Evolutionary conservation across 163 green algal species (phyloP), one percentile per base, ranked within the genome.

Genomic region (Scenedesmus sp.): DNA sequence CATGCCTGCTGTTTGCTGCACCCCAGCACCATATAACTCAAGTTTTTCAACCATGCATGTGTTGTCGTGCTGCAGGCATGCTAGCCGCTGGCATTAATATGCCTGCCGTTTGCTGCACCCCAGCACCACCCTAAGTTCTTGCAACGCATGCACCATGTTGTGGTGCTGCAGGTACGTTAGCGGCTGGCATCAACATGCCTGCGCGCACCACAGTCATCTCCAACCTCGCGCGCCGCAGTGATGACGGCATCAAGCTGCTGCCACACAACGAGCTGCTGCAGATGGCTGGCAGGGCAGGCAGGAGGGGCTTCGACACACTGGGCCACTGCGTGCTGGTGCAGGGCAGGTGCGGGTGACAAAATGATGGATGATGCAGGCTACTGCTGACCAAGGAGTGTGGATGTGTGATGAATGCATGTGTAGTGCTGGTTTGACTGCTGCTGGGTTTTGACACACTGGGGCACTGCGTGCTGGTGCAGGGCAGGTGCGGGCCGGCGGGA

Each of bases 181-280:
- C 98, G 4, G 98, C 98, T 0, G 98, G 98, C 81, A 98, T 99
- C 94, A 99, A 99, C 96, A 99, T 99, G 98, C 98, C 98, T 9
- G 98, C 98, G 1, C 95, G 98, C 88, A 98, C 97, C 18, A 98
- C 97, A 0, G 88, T 99, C 52, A 96, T 99, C 74, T 95, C 93
- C n/a, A 93, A 93, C 16, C 92, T 99, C 26, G 95, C 94, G 1
- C 96, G 96, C 64, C 94, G 93, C 10, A 95, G 93, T 57, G 95
- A 95, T 83, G 93, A 96, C 18, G 94, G 93, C 56, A 94, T 96
- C 46, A 83, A 54, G 73, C 88, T 95, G 70, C 93, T 99, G 88
- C 95, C 94, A 15, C 97, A 99, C 92, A 99, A 99, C 93, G 97
- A 99, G 88, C 95, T 99, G 93, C 95, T 99, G 93, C 98, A 99